Conservation (phyloP, 257 asterid species). For the Petrea volubilis region DNA sequence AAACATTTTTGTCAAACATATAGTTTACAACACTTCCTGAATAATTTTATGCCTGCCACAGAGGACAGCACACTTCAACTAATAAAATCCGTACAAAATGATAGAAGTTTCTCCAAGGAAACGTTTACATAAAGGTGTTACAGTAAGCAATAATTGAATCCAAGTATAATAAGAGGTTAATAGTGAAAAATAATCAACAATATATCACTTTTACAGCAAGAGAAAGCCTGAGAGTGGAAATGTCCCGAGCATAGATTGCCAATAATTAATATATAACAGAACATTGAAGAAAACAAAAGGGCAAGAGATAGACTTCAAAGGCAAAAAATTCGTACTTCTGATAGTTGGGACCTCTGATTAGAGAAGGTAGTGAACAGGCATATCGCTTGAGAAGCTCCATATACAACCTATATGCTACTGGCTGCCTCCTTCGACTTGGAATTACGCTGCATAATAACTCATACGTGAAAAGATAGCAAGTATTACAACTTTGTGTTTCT, state of each 20-base stretch:
- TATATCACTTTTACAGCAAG: not conserved
- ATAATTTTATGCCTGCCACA: too few relatives aligned
- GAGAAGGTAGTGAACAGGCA: conserved; percentile 69
- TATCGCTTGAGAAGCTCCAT: conserved; percentile 85
- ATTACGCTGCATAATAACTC: conserved; percentile 66
- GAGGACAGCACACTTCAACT: too few relatives aligned
- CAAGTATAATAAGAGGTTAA: not conserved
- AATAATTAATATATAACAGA: too few relatives aligned
- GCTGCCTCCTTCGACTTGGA: conserved; percentile 66
- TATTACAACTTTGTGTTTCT: too few relatives aligned
- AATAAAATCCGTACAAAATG: too few relatives aligned
- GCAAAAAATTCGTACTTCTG: conserved; percentile 49
- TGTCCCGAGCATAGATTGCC: too few relatives aligned
- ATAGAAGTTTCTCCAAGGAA: too few relatives aligned
- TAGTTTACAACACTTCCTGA: too few relatives aligned
- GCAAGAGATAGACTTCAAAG: too few relatives aligned
- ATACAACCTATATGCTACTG: conserved; percentile 80
- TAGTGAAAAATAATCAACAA: not conserved
- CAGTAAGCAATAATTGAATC: not conserved
- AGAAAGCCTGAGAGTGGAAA: not conserved
- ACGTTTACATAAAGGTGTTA: not conserved
- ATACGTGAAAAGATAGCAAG: too few relatives aligned
- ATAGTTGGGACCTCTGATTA: conserved; percentile 77
- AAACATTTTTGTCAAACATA: too few relatives aligned
- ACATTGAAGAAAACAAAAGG: too few relatives aligned